These are phyloP conservation scores for Umbelopsis isabellina DNA, from an alignment of 192 early-diverging fungal genomes.

Conservation along the genomic window DNA sequence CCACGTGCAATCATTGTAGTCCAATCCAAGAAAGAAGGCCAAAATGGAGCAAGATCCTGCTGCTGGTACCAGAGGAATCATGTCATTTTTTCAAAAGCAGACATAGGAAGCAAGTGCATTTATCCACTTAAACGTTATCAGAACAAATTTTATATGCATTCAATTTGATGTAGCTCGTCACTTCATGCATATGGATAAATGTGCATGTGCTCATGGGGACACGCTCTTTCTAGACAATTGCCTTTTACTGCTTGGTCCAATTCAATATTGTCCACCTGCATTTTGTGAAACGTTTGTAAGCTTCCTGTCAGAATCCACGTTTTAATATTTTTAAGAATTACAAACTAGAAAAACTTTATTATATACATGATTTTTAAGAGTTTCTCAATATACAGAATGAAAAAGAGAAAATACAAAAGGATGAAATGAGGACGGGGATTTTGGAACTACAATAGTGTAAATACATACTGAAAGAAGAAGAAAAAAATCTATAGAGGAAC, in stretches of 20 bases:
- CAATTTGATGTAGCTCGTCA: no score
- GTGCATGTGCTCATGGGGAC: no score
- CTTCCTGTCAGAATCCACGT: background rate
- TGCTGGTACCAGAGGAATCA: constrained; percentile 4
- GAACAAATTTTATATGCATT: no score
- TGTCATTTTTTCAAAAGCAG: constrained; percentile 7
- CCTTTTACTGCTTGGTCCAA: no score
- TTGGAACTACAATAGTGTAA: no score
- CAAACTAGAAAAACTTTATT: background rate
- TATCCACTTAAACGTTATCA: no score
- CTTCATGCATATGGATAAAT: no score
- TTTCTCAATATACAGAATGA: background rate
- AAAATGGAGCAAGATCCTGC: constrained; percentile 15
- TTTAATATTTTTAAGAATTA: background rate
- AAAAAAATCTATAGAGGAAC: background rate
- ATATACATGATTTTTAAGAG: background rate
- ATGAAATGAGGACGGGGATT: background rate
- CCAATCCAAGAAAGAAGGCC: background rate
- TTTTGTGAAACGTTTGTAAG: no score
- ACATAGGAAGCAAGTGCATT: background rate
- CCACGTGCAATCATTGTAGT: background rate
- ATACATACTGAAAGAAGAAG: no score
- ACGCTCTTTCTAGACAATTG: no score
- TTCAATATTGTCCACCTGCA: no score
- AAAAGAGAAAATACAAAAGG: background rate